Conservation (phyloP, 805 yeast genomes). For the Candida sphagnicola region DNA sequence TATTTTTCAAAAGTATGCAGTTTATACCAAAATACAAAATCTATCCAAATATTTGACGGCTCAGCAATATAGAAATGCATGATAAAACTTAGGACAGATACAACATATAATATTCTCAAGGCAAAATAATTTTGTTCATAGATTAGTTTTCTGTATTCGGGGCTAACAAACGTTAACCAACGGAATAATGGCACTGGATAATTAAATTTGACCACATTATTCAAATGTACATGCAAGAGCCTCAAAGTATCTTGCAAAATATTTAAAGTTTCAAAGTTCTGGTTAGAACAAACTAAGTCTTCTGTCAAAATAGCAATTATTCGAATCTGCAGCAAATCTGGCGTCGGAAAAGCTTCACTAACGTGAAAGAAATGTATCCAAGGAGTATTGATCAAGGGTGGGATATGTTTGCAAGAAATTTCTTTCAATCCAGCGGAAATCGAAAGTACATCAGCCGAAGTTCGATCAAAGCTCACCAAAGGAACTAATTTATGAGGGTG, state of each 20-base stretch:
- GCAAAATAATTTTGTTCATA: conserved; percentile 21
- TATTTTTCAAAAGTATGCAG: not conserved
- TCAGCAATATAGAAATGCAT: conserved; percentile 18
- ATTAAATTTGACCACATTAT: conserved; percentile 11
- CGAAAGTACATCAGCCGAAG: too few species aligned
- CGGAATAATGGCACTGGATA: conserved; percentile 30
- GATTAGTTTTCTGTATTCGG: conserved; percentile 14
- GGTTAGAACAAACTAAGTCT: too few species aligned
- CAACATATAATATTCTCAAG: conserved; percentile 19
- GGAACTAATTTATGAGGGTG: too few species aligned
- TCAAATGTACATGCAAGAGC: conserved; percentile 11
- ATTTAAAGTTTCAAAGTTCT: too few species aligned
- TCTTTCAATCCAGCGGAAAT: too few species aligned
- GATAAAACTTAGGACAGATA: conserved; percentile 15
- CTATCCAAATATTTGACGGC: conserved; percentile 25
- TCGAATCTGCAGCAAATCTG: too few species aligned
- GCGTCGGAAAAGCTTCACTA: too few species aligned
- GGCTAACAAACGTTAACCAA: conserved; percentile 17
- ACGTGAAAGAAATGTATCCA: too few species aligned
- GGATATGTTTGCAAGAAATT: too few species aligned
- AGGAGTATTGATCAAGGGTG: too few species aligned
- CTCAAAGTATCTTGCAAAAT: conserved; percentile 8
- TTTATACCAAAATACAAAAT: conserved; percentile 17
- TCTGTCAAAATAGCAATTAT: too few species aligned
- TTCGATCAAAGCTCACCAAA: too few species aligned